A percentile compares a stretch with the other conserved stretches of the same genome.
Conservation (phyloP, 1,284 basidiomycete genomes). For the Somion occarium region DNA sequence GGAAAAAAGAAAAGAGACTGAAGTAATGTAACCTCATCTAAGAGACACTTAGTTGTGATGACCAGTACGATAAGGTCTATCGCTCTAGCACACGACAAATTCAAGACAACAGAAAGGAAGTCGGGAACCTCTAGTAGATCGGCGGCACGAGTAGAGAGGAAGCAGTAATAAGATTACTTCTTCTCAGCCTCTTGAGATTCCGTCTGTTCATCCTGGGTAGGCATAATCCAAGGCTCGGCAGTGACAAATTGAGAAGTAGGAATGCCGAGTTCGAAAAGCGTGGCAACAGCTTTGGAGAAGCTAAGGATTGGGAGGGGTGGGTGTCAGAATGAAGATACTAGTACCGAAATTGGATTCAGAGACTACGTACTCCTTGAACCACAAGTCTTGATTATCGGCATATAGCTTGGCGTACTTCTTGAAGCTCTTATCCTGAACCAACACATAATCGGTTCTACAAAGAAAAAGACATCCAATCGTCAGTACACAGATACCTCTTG, state of each 20-base stretch:
- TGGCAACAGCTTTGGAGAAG: constrained; percentile 74
- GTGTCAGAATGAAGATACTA: constrained; percentile 5
- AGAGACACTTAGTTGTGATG: too few species aligned
- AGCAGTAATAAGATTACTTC: not conserved
- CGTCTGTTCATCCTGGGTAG: constrained; percentile 56
- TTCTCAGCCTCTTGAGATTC: constrained; percentile 1
- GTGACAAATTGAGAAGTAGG: constrained; percentile 71
- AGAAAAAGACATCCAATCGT: not conserved
- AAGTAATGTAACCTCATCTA: too few species aligned
- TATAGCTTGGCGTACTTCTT: constrained; percentile 82
- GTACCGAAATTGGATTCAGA: constrained; percentile 5
- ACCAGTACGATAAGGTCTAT: too few species aligned
- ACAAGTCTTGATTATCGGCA: constrained; percentile 77
- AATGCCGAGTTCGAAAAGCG: constrained; percentile 87
- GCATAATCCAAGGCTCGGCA: constrained; percentile 69
- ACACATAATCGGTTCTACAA: constrained; percentile 73
- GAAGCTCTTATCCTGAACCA: constrained; percentile 86
- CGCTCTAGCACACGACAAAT: too few species aligned
- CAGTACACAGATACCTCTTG: not conserved
- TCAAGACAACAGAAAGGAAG: too few species aligned
- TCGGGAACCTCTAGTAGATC: too few species aligned
- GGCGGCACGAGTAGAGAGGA: not conserved
- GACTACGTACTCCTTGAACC: constrained; percentile 81
- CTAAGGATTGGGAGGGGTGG: constrained; percentile 35
- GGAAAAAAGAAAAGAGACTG: too few species aligned